A percentile compares a stretch with the other conserved stretches of the same genome.
These are phyloP conservation scores for Pseudisothecium myosuroides DNA, from an alignment of 225 moss, liverwort and hornwort genomes.

Conservation along the genomic window DNA sequence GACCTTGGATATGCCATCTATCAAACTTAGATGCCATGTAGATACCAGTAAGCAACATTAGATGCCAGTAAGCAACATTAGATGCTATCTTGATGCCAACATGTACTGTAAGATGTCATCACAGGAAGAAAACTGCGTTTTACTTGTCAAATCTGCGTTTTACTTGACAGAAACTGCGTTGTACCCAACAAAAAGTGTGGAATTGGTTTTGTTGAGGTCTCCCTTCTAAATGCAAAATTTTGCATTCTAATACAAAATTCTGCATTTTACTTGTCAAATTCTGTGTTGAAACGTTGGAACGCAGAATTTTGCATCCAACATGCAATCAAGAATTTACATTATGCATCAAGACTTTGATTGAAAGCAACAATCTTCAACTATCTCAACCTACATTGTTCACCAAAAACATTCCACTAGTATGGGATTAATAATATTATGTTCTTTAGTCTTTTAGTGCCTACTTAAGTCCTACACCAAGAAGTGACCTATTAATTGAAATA, in stretches of 20 bases:
- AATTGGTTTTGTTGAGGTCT: no score
- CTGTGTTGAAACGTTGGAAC: no score
- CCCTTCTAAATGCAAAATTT: no score
- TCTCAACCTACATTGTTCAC: neutral
- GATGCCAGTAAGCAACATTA: no score
- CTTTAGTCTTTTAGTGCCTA: neutral
- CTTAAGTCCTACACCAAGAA: accelerated
- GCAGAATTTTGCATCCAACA: neutral
- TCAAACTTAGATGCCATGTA: no score
- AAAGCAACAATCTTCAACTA: neutral
- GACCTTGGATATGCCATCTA: neutral
- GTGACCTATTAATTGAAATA: neutral
- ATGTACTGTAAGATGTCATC: neutral
- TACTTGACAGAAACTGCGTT: no score
- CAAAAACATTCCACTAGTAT: neutral
- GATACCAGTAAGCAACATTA: neutral
- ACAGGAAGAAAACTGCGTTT: no score
- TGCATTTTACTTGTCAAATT: no score
- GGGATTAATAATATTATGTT: neutral
- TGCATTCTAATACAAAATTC: no score
- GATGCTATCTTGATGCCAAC: neutral
- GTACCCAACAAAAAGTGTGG: no score
- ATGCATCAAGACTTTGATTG: accelerated
- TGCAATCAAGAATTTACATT: neutral
- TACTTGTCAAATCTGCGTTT: no score